These are phyloP conservation scores for Xerocomellus intermedius DNA, from an alignment of 768 basidiomycete genomes.

Conservation along the genomic window DNA sequence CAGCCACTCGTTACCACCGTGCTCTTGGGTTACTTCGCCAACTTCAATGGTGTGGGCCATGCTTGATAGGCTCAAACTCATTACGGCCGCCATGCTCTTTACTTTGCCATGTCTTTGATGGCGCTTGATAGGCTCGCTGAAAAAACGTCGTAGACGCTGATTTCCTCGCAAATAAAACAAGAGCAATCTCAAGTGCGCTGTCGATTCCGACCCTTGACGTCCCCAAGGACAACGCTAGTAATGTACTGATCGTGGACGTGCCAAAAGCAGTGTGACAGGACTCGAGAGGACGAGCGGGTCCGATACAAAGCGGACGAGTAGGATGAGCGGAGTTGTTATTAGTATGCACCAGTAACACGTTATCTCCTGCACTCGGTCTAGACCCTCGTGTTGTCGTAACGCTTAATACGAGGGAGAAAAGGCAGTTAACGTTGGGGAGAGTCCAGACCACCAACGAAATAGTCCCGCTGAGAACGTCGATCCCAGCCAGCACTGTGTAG, in stretches of 20 bases:
- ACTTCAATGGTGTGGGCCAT: no score
- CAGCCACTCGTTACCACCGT: slow-evolving; percentile 25
- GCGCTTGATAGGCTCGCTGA: background rate
- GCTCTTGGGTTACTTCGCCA: no score
- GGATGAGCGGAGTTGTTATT: background rate
- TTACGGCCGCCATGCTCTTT: no score
- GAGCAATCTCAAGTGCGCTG: no score
- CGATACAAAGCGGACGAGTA: background rate
- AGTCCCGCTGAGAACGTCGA: slow-evolving; percentile 26
- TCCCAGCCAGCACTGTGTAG: slow-evolving; percentile 4
- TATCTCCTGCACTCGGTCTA: no score
- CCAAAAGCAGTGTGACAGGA: background rate
- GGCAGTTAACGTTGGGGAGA: slow-evolving; percentile 12
- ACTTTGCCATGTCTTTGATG: no score
- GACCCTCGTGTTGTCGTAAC: no score
- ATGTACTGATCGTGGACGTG: no score
- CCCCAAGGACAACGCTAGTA: background rate
- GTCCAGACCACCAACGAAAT: slow-evolving; percentile 27
- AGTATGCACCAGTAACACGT: no score
- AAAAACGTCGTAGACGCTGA: background rate
- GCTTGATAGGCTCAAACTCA: no score
- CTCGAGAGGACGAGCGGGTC: background rate
- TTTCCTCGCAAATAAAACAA: background rate
- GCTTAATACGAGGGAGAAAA: slow-evolving; percentile 13
- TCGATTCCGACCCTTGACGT: background rate